These are phyloP conservation scores for Hydrangea macrophylla DNA, from an alignment of 148 eudicot species.

Conservation along the genomic window DNA sequence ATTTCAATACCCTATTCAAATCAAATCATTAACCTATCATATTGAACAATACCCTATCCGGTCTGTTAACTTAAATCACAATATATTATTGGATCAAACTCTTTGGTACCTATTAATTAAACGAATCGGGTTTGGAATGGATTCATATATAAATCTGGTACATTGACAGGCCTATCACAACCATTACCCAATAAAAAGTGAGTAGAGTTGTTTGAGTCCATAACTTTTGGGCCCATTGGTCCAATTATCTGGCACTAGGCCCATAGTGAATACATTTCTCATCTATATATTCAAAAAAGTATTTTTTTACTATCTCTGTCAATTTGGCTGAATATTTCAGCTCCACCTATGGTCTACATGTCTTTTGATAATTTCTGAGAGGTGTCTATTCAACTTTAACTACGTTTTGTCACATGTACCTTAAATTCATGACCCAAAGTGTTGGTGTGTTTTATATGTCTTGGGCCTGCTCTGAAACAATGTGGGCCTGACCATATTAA, in stretches of 20 bases:
- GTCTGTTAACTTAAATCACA: too few species aligned
- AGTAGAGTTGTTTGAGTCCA: not conserved
- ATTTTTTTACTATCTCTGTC: not conserved
- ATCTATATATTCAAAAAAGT: not conserved
- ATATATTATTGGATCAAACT: too few species aligned
- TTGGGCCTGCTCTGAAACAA: conserved; percentile 3
- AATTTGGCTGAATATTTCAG: not conserved
- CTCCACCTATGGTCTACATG: not conserved
- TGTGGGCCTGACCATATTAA: not conserved
- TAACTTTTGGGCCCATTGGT: not conserved
- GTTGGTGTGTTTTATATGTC: not conserved
- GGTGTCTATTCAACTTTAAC: not conserved
- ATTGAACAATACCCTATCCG: too few species aligned
- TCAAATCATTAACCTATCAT: too few species aligned
- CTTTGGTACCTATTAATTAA: too few species aligned
- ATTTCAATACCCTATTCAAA: too few species aligned
- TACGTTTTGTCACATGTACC: not conserved
- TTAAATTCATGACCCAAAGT: not conserved
- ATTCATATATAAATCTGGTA: too few species aligned
- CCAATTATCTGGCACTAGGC: too few species aligned
- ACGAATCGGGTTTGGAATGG: too few species aligned
- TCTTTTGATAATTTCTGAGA: not conserved
- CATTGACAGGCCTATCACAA: too few species aligned
- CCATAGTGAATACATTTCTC: too few species aligned
- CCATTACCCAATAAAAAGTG: too few species aligned